A percentile compares a stretch with the other conserved stretches of the same genome.
These are phyloP conservation scores for Podospora bellae-mahoneyi DNA, from an alignment of 495 filamentous ascomycete genomes.

Conservation along the genomic window DNA sequence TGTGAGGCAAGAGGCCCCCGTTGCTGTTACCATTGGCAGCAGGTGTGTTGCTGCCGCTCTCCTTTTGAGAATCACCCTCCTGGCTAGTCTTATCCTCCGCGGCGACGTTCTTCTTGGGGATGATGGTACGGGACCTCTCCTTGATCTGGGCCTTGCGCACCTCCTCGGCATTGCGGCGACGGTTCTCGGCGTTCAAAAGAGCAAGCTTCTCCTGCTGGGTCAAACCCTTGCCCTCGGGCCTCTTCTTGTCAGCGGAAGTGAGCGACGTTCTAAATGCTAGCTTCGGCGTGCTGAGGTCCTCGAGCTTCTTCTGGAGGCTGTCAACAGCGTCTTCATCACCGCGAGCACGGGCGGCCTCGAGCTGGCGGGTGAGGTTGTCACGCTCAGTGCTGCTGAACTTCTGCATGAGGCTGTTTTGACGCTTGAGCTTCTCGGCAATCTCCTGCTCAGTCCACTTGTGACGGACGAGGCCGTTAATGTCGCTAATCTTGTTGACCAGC, in stretches of 20 bases:
- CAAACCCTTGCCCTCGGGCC: slow-evolving; percentile 39
- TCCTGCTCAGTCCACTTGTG: slow-evolving; percentile 77
- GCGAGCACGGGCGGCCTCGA: slow-evolving; percentile 60
- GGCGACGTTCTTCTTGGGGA: slow-evolving; percentile 58
- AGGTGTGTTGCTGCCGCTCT: slow-evolving; percentile 47
- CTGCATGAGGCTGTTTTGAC: slow-evolving; percentile 57
- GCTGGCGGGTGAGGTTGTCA: slow-evolving; percentile 54
- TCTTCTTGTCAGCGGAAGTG: slow-evolving; percentile 36
- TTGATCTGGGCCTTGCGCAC: slow-evolving; percentile 80
- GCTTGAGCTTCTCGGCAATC: slow-evolving; percentile 69
- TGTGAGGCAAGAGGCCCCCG: slow-evolving; percentile 36
- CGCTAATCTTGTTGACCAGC: slow-evolving; percentile 66
- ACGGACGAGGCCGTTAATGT: slow-evolving; percentile 76
- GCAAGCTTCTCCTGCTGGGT: slow-evolving; percentile 72
- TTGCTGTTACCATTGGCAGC: slow-evolving; percentile 34
- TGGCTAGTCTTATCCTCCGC: background rate
- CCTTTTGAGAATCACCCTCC: slow-evolving; percentile 5
- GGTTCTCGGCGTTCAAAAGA: slow-evolving; percentile 72
- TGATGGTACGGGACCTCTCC: slow-evolving; percentile 66
- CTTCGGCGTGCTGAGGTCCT: slow-evolving; percentile 62
- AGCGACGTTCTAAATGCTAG: slow-evolving; percentile 65
- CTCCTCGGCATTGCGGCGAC: slow-evolving; percentile 71
- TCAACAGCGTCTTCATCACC: slow-evolving; percentile 60
- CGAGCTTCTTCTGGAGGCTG: slow-evolving; percentile 63
- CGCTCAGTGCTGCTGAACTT: slow-evolving; percentile 64